Conservation (phyloP, 1,139 yeast species). For the Sporopachydermia cereana region DNA sequence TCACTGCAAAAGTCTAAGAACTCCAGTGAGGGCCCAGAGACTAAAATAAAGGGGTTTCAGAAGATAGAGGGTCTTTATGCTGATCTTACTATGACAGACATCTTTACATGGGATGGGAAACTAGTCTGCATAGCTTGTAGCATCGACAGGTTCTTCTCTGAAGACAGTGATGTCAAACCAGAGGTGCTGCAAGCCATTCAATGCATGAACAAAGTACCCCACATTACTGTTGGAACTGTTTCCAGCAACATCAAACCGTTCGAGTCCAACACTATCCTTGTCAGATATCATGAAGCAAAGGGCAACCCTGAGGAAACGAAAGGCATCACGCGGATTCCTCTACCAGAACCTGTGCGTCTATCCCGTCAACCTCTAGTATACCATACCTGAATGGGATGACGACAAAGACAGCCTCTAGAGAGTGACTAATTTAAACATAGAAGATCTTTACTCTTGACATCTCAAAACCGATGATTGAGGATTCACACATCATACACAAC, state of each 20-base stretch:
- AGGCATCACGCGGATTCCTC: conserved; percentile 6
- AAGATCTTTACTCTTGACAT: too few species aligned
- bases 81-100: conserved; percentile 12
- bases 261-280: conserved; percentile 35
- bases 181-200: conserved; percentile 18
- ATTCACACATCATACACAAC: too few species aligned
- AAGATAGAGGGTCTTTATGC: conserved; percentile 6
- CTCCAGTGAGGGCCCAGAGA: too few species aligned
- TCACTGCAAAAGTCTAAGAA: too few species aligned
- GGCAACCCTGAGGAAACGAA: too few species aligned
- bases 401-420: background rate
- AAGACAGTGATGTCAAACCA: conserved; percentile 17
- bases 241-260: conserved; percentile 36
- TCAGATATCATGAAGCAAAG: background rate
- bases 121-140: conserved; percentile 40
- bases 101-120: conserved; percentile 27
- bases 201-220: conserved; percentile 41
- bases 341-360: background rate
- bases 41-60: background rate
- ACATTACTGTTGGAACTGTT: conserved; percentile 66
- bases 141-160: conserved; percentile 35
- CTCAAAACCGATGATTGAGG: too few species aligned
- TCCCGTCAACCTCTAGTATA: background rate
- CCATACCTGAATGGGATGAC: background rate
- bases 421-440: too few species aligned